Evolutionary conservation across 1,284 basidiomycete species (phyloP), one percentile per base, ranked within the genome.

Genomic region (Anthracocystis setariae): DNA sequence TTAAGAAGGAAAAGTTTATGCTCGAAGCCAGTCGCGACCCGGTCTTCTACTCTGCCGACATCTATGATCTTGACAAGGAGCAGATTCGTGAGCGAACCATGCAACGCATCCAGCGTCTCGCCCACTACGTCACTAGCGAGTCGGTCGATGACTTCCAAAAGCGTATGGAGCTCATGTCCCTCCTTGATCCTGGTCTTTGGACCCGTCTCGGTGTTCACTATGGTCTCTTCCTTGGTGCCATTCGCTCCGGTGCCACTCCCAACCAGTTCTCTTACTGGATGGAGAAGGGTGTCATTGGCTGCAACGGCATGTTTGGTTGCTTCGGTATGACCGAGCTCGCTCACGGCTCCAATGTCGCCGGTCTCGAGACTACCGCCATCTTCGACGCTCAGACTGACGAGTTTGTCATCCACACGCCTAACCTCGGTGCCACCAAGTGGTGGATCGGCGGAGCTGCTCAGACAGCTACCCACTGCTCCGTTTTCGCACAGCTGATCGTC

Each of bases 371-470:
- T 35, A 87, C 86, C 5, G 86, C 87, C 0, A 87, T 86, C 2
- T 87, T 87, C 57, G 87, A 88, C 78, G 78, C 79, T 21, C 72
- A 79, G 48, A 82, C 85, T 3, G 87, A 88, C 81, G 86, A 87
- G 76, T 87, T 87, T 51, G 78, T 88, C 49, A 86, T 88, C 54
- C 86, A 88, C 79, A 88, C 87, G 17, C 81, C 81, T 24, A 71
- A 81, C 64, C 74, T 82, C 20, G 74, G 75, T 33, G 81, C 81
- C 24, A 82, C 80, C 27, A 82, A 82, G 77, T 82, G 81, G 81
- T 82, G 81, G 81, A 88, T 88, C 71, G 87, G 87, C 46, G 87
- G 87, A 49, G 87, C 87, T 1, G 87, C 87, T 3, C 85, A 85
- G 55, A 86, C 86, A 2, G 87, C 87, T 5, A 88, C 87, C 5